Evolutionary conservation across 2,329 filamentous ascomycete genomes (phyloP), one percentile per base, ranked within the genome.

Genomic region (Diaporthe ampelina): DNA sequence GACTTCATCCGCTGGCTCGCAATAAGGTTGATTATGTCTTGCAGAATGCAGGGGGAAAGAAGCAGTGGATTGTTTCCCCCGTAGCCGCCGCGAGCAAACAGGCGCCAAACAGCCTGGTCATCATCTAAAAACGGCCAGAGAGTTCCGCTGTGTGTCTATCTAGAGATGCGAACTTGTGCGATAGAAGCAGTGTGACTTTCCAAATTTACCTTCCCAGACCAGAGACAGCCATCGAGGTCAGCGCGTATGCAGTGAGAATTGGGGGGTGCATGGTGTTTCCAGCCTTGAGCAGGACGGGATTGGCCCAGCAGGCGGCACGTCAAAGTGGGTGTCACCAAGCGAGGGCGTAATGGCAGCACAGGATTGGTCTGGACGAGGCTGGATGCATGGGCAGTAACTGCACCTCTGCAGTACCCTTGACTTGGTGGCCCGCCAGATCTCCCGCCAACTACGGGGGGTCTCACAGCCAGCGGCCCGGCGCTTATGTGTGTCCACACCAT

Each of bases 231-330:
- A 68, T 13, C 63, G 48, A 4, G 63, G 11, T 21, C 63, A 54
- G 63, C 63, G 63, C 63, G 63, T 68, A 68, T 68, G 63, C 63
- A 68, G 63, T 68, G 63, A 68, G 63, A 52, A 26, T 37, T 21
- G 40, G 45, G 45, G 29, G 29, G 29, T 63, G 59, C 59, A 63
- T 48, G 29, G 59, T 63, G 40, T 32, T 32, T 65, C 40, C 40
- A 21, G 59, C 17, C 21, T 52, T 32, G 13, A 15, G 8, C 45
- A 52, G 1, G 21, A 40, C 32, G 48, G 63, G 63, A 54, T 68
- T 68, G 63, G 48, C n/a, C 48, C n/a, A 40, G 63, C 48, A 40
- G 48, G 63, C 63, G 48, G 63, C 63, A 68, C 48, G 63, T 37
- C 29, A 54, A 54, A 52, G 63, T 67, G 63, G 63, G 63, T 67